Evolutionary conservation across 73 alveolate species (phyloP), one percentile per base, ranked within the genome.

Genomic region (Strombidium stylifer): DNA sequence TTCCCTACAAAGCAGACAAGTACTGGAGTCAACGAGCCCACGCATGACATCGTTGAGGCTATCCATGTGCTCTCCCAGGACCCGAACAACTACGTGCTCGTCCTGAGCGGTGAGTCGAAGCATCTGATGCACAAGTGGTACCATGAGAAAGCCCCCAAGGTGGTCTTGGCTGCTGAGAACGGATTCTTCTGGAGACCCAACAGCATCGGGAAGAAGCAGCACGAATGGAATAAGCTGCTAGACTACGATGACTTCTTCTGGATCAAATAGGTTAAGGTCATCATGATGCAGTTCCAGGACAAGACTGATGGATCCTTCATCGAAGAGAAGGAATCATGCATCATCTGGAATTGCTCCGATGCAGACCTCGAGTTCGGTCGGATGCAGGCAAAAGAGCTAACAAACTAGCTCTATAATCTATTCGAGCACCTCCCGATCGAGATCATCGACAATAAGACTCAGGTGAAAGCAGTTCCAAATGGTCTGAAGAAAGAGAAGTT

Each of bases 221-320:
- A 46, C 34, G n/a, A 8, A 4, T 60, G 76, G 71, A 31, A 28
- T 27, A 70, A 45, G 32, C 57, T 56, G 12, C 69, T 58, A 6
- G 45, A 64, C 14, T 46, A 30, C 3, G 50, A 34, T 34, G 68
- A 51, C 37, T 52, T 67, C 60, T 54, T 76, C 68, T 82, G 93
- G 93, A 82, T 70, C 0, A 89, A 82, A 46, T 55, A 82, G 1
- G 93, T 73, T 0, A 53, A 75, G 45, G 86, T 61, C 25, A 65
- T 86, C 48, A 86, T 86, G 95, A 50, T 56, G 46, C 53, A 57
- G 27, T 86, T 59, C 30, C 81, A 85, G 46, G 89, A 81, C 77
- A 69, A 81, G 52, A 86, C 95, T 6, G 92, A 86, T 28, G 95
- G 95, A 0, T 64, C 91, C 26, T 86, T 60, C 60, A 80, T 86